These are phyloP conservation scores for Botrytis medusae DNA, from an alignment of 2,329 filamentous ascomycete species.

Conservation along the genomic window DNA sequence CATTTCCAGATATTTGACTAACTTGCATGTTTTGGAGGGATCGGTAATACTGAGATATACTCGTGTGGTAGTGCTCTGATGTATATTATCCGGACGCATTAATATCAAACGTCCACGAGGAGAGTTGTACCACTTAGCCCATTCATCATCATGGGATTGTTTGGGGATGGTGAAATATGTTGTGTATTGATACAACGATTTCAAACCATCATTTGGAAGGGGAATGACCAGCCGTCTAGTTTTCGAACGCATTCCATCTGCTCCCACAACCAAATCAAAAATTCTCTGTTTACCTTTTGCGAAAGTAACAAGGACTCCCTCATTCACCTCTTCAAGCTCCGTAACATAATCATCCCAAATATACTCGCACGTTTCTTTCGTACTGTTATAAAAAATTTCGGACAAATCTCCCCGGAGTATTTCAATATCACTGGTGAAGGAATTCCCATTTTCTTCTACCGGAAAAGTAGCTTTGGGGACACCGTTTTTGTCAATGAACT, in stretches of 20 bases:
- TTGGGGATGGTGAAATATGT: conserved; percentile 45
- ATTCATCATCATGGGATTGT: conserved; percentile 36
- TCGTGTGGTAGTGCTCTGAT: background rate
- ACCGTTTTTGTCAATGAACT: conserved; percentile 44
- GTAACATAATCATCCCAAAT: conserved; percentile 10
- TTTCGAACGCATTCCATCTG: conserved; percentile 49
- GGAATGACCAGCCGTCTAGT: conserved; percentile 48
- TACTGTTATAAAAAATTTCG: conserved; percentile 43
- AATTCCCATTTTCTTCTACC: conserved; percentile 34
- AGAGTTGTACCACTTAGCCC: conserved; percentile 15
- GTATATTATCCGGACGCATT: background rate
- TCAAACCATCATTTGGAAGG: conserved; percentile 42
- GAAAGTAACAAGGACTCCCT: background rate
- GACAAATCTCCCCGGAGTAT: conserved; percentile 47
- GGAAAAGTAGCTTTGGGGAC: conserved; percentile 42
- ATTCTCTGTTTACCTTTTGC: background rate
- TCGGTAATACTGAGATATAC: conserved; percentile 9
- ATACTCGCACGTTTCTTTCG: conserved; percentile 31
- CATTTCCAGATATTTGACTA: background rate
- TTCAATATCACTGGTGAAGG: conserved; percentile 47
- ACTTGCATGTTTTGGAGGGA: background rate
- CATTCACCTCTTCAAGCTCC: background rate
- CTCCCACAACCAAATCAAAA: conserved; percentile 49
- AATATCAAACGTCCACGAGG: conserved; percentile 4
- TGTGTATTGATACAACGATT: conserved; percentile 40